Evolutionary conservation across 371 early-diverging fungal species (phyloP).

Genomic region (Mortierella sp.): DNA sequence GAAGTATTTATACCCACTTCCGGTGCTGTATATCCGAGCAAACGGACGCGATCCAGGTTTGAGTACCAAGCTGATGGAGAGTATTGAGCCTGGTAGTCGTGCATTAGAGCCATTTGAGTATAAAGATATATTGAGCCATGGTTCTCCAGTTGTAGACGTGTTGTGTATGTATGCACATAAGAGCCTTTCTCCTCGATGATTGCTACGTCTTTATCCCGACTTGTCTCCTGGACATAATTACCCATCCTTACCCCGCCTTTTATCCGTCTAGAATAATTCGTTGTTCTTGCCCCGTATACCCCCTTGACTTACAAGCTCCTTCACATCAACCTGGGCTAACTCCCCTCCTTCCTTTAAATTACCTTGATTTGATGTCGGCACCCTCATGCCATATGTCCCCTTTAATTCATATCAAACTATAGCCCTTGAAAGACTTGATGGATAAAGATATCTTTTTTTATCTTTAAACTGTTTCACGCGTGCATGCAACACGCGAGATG

Average conservation of each 20-base stretch:
- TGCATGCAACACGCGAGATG: not conserved
- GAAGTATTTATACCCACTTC: not conserved
- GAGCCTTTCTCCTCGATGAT: conserved; percentile 5
- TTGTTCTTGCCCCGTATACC: conserved; percentile 6
- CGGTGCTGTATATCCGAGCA: too few relatives aligned
- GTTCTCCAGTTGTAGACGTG: not conserved
- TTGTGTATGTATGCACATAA: not conserved
- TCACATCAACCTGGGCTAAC: not conserved
- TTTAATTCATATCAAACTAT: not conserved
- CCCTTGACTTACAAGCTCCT: not conserved
- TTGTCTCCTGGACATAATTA: not conserved
- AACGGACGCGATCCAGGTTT: not conserved
- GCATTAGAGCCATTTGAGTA: not conserved
- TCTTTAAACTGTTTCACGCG: not conserved
- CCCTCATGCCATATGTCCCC: not conserved
- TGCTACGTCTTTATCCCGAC: not conserved
- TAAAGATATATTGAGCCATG: not conserved
- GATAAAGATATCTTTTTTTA: conserved; percentile 3
- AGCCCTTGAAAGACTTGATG: not conserved
- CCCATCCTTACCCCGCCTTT: not conserved
- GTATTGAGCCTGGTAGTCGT: not conserved
- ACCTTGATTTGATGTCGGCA: not conserved
- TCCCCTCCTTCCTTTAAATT: not conserved
- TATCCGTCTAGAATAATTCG: not conserved
- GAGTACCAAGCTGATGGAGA: not conserved